Percentiles rank a stretch among this genome's conserved stretches.
phyloP scores from a whole-genome alignment of 2,329 filamentous ascomycete species.

The Ascocoryne sarcoides region DNA sequence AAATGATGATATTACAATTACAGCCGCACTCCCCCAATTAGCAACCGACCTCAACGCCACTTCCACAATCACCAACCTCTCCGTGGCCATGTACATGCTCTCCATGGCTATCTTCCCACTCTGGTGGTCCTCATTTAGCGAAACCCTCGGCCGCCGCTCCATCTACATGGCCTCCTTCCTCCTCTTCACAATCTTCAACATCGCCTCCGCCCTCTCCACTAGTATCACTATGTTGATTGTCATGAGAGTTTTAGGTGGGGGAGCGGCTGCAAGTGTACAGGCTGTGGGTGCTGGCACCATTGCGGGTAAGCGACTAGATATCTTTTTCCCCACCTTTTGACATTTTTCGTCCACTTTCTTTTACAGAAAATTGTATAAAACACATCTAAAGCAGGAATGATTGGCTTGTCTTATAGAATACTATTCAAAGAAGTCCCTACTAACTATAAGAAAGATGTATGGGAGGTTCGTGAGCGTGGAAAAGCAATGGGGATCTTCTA shows the following conservation, averaged over 20 bases:
- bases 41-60: constrained; percentile 51
- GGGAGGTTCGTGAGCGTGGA: constrained; percentile 64
- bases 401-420: too few relatives aligned
- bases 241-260: constrained; percentile 65
- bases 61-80: constrained; percentile 62
- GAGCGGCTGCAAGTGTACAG: constrained; percentile 71
- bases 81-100: constrained; percentile 74
- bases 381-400: too few relatives aligned
- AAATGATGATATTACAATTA: too few relatives aligned
- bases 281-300: constrained; percentile 78
- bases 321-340: neutral
- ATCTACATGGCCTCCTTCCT: constrained; percentile 70
- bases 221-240: constrained; percentile 70
- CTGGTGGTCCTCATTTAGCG: constrained; percentile 75
- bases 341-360: too few relatives aligned
- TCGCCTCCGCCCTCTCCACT: constrained; percentile 58
- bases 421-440: constrained; percentile 26
- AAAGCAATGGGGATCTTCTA: constrained; percentile 79
- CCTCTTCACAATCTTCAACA: constrained; percentile 62
- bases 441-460: too few relatives aligned
- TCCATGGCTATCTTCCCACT: constrained; percentile 76
- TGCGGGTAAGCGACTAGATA: constrained; percentile 25
- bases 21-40: constrained; percentile 61
- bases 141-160: constrained; percentile 62
- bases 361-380: too few relatives aligned